phyloP scores from a whole-genome alignment of 108 stramenopile genomes.

The Schizochytrium sp. region DNA sequence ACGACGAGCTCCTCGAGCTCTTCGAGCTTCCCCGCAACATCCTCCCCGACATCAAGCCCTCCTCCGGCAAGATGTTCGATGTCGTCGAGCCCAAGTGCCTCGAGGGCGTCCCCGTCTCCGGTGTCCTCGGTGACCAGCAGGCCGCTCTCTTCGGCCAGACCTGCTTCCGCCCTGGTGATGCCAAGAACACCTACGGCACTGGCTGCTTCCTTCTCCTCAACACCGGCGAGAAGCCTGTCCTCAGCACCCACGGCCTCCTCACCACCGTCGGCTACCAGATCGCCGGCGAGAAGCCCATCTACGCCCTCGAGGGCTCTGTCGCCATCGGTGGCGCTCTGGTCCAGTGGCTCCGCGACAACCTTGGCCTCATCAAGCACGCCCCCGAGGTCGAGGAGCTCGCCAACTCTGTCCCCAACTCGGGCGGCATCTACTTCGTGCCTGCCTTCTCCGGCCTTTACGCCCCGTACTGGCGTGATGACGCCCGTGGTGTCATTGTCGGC shows the following conservation, averaged over 20 bases:
- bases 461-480: slow-evolving; percentile 86
- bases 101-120: slow-evolving; percentile 62
- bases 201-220: slow-evolving; percentile 96
- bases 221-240: slow-evolving; percentile 62
- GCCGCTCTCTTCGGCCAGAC: slow-evolving; percentile 90
- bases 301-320: slow-evolving; percentile 90
- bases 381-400: slow-evolving; percentile 78
- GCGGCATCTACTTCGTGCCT: slow-evolving; percentile 91
- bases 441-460: slow-evolving; percentile 92
- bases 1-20: slow-evolving; percentile 54
- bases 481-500: slow-evolving; percentile 84
- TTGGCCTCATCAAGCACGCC: slow-evolving; percentile 65
- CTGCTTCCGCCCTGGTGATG: slow-evolving; percentile 76
- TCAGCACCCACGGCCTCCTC: slow-evolving; percentile 74
- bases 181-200: slow-evolving; percentile 94
- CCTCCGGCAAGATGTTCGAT: slow-evolving; percentile 22
- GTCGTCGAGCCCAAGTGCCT: slow-evolving; percentile 19
- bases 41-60: slow-evolving; percentile 10
- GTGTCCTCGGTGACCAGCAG: slow-evolving; percentile 90
- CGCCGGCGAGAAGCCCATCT: slow-evolving; percentile 56
- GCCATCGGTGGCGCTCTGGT: slow-evolving; percentile 82
- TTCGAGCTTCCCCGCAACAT: slow-evolving; percentile 36
- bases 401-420: slow-evolving; percentile 49
- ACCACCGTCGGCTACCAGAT: slow-evolving; percentile 91
- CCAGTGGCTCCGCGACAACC: slow-evolving; percentile 92